Evolutionary conservation across 2,329 filamentous ascomycete genomes (phyloP), one percentile per base, ranked within the genome.

Genomic region (Fusarium sp.): DNA sequence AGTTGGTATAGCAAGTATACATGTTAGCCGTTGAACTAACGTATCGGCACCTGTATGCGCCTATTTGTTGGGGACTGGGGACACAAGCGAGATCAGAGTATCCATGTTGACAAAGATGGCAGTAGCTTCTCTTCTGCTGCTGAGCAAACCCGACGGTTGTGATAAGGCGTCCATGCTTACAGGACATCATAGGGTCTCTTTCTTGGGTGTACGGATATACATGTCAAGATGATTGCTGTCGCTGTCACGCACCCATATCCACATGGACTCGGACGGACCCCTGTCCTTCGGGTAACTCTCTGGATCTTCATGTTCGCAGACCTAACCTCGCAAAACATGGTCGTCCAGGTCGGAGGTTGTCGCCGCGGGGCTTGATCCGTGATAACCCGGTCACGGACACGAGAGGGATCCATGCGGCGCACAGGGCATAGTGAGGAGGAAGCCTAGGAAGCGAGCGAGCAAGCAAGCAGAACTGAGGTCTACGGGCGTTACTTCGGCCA

Each of bases 341-440:
- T 37, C 34, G 37, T 31, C 24, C 24, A 37, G 29, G 20, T 45
- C 38, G 18, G 50, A 54, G 27, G 50, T 34, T 29, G 50, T 31
- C n/a, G 11, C 50, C 27, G 50, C n/a, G 22, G 35, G 40, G 22
- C 20, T 34, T 35, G 13, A 45, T 63, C 50, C 52, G 37, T 27
- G 45, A 67, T 22, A 16, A 34, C 62, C 27, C 37, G 61, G 24
- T 27, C 52, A 59, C 38, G 52, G 22, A 37, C 54, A 60, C 38
- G 54, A 54, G n/a, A n/a, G n/a, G 20, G 62, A 60, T 34, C 64
- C 64, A 66, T 64, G 64, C 42, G 34, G 45, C 64, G 40, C 42
- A 60, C 57, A 66, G 56, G 45, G 45, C 42, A 31, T 56, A 20
- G 24, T 14, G 24, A 9, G 20, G 18, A 50, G 45, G 45, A 50